phyloP scores from a whole-genome alignment of 1,284 basidiomycete species.

The Malassezia globosa region DNA sequence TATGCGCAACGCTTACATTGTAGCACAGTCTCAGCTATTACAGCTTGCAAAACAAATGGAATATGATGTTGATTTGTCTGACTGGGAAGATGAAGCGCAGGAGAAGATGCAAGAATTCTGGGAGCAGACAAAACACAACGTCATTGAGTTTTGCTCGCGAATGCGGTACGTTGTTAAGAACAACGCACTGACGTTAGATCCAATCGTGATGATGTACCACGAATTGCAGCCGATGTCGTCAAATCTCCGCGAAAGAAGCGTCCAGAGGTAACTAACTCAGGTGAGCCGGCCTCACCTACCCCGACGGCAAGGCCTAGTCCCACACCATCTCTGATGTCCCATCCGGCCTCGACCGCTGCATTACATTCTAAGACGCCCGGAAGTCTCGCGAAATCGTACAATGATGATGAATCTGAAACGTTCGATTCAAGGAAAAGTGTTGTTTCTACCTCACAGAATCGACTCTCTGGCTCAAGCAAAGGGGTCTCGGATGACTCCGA shows the following conservation, averaged over 20 bases:
- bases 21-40: slow-evolving; percentile 17
- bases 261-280: not conserved
- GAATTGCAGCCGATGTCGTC: slow-evolving; percentile 11
- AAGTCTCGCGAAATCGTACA: no score
- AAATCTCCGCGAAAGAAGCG: slow-evolving; percentile 15
- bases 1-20: slow-evolving; percentile 15
- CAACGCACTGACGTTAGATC: not conserved
- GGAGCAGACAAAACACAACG: slow-evolving; percentile 11
- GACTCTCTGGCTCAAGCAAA: not conserved
- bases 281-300: not conserved
- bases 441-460: not conserved
- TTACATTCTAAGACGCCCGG: no score
- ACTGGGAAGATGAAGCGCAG: slow-evolving; percentile 12
- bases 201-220: not conserved
- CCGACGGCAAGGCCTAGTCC: no score
- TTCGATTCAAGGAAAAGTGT: not conserved
- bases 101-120: slow-evolving; percentile 17
- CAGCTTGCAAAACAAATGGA: slow-evolving; percentile 19
- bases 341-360: not conserved
- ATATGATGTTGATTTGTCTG: slow-evolving; percentile 9
- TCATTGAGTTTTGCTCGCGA: slow-evolving; percentile 12
- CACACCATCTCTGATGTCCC: no score
- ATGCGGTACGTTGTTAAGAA: not conserved
- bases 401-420: not conserved
- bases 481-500: not conserved